Base-by-base conservation (phyloP, 768 basidiomycete genomes). In the Boletus subcaerulescens region DNA sequence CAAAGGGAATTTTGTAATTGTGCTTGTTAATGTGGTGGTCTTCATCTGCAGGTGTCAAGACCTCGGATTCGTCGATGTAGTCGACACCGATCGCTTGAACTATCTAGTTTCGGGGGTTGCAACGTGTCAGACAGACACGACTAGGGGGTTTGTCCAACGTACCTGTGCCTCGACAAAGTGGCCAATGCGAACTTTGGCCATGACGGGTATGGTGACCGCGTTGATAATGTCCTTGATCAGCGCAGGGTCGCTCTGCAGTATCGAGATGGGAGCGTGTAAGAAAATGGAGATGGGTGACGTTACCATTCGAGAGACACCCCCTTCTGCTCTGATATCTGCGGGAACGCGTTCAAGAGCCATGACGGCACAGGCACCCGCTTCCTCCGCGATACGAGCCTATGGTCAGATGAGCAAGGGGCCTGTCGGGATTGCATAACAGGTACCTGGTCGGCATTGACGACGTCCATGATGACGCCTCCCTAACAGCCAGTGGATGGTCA, bases 21-120 rank as follows among this genome's bases (percentile, higher is more conserved):
- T 97, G 93, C 73, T 99, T 99, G 77, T 93, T 93, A 75, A 98
- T 92, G 77, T 96, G 94, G 70, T 93, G 84, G 70, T 93, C 87
- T 50, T 97, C 93, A 70, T 99, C 96, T 13, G 97, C 96, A 20
- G 93, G 92, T 0, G 97, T 97, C 43, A 99, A 78, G 46, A 98
- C 96, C 72, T 92, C 92, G 4, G 87, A 91, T 74, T 96, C 93
- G 68, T 95, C 93, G 56, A 96, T 93, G 73, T 98, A 99, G 75
- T 99, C 97, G 32, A 97, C 88, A 3, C 96, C 95, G 64, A 98
- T 79, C 20, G 84, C 83, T 80, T 98, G 94, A 24, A 98, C 74
- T 65, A 99, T 96, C 91, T 98, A 57, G 29, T 42, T 17, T 6
- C 2, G 42, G 18, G n/a, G 22, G 0, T 29, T 2, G 6, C 8